phyloP scores from a whole-genome alignment of 108 stramenopile genomes.

The Nitzschia sp. region DNA sequence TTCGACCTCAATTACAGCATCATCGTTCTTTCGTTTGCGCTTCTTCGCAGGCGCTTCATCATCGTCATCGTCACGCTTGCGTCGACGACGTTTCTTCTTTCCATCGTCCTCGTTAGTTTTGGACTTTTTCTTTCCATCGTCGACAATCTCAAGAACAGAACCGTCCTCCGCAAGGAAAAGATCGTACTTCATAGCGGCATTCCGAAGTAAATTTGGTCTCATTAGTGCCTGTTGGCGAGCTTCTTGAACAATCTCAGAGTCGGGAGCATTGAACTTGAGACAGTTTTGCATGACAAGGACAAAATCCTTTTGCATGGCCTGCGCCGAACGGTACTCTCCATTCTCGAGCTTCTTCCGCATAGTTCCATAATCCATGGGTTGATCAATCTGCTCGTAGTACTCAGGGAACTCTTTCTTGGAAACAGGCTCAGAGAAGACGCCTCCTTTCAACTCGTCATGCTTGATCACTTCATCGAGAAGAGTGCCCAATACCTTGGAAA shows the following conservation, averaged over 20 bases:
- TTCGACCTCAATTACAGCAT: constrained; percentile 25
- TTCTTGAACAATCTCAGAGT: constrained; percentile 86
- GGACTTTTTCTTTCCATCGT: constrained; percentile 49
- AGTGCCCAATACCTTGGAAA: constrained; percentile 62
- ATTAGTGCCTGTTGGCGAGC: constrained; percentile 71
- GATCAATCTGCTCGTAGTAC: constrained; percentile 82
- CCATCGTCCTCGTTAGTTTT: constrained; percentile 34
- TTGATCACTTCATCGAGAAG: constrained; percentile 77
- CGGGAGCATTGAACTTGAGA: constrained; percentile 74
- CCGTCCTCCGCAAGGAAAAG: constrained; percentile 86
- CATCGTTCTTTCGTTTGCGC: constrained; percentile 26
- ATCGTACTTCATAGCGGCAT: constrained; percentile 74
- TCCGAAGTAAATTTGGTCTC: constrained; percentile 64
- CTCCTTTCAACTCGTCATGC: constrained; percentile 67
- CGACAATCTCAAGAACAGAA: constrained; percentile 66
- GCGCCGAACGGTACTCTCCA: constrained; percentile 85
- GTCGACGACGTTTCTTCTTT: constrained; percentile 29
- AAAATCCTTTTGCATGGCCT: constrained; percentile 89
- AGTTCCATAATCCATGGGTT: constrained; percentile 87
- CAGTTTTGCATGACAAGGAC: constrained; percentile 81
- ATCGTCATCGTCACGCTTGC: constrained; percentile 40
- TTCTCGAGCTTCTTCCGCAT: constrained; percentile 82
- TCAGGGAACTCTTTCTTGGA: constrained; percentile 85
- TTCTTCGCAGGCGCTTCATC: constrained; percentile 26
- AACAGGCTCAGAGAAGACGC: constrained; percentile 81